phyloP scores from a whole-genome alignment of 2,329 filamentous ascomycete species.

The Leptographium procerum region DNA sequence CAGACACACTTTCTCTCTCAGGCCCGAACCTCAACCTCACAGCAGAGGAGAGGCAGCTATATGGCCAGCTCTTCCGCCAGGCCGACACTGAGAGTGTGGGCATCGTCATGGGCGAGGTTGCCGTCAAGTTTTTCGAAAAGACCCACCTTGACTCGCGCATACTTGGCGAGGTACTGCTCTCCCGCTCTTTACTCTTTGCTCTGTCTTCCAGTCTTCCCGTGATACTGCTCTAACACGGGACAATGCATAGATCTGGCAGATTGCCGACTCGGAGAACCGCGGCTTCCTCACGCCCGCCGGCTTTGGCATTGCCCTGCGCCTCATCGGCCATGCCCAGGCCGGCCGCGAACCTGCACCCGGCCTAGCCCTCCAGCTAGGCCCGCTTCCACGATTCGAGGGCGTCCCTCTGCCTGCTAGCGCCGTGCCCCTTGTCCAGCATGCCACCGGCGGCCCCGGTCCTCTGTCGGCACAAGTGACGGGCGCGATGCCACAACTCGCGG shows the following conservation, averaged over 20 bases:
- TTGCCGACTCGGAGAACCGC: conserved; percentile 92
- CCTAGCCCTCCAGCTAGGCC: conserved; percentile 72
- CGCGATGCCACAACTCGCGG: conserved; percentile 16
- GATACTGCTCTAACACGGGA: neutral
- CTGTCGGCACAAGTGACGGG: conserved; percentile 50
- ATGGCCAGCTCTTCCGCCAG: conserved; percentile 83
- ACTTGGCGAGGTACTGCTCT: conserved; percentile 62
- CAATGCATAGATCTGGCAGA: conserved; percentile 97
- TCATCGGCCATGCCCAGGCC: conserved; percentile 92
- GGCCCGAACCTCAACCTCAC: conserved; percentile 72
- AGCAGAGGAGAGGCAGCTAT: conserved; percentile 85
- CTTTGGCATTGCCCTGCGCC: conserved; percentile 82
- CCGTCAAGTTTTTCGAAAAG: conserved; percentile 96
- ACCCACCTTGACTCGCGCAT: conserved; percentile 77
- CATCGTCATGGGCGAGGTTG: conserved; percentile 89
- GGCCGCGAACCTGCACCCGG: conserved; percentile 71
- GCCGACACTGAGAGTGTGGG: conserved; percentile 87
- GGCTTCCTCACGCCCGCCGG: conserved; percentile 86
- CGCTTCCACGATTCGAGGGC: conserved; percentile 87
- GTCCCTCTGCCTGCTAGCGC: conserved; percentile 29
- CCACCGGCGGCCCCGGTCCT: conserved; percentile 17
- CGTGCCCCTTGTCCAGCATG: conserved; percentile 19
- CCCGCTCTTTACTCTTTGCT: conserved; percentile 16
- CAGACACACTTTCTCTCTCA: conserved; percentile 15
- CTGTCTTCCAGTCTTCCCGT: neutral